Evolutionary conservation across 202 grass and related monocot species (phyloP), one percentile per base, ranked within the genome.

Genomic region (Schoenoplectus tabernaemontani): DNA sequence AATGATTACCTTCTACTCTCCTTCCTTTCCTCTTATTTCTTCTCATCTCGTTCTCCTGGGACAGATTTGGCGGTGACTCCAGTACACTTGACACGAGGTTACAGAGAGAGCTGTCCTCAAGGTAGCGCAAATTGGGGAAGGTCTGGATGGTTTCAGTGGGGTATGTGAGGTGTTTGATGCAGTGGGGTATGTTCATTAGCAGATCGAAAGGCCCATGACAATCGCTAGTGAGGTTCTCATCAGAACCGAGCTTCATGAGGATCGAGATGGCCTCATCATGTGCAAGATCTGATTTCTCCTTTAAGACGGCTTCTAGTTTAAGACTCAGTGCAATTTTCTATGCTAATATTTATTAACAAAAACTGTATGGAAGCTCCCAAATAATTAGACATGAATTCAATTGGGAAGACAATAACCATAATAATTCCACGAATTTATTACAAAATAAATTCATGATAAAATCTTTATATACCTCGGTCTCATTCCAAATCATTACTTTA

Each of bases 101-200:
- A 17, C 86, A 88, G 15, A 97, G 88, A 64, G 90, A 97, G 75
- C 90, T 89, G 36, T 93, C 93, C 88, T 93, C 82, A 5, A 17
- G 48, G 48, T 17, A 17, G 1, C 13, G 3, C 15, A 15, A 53
- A 53, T 5, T 17, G 4, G 83, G 46, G 73, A 33, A 41, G 91
- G 87, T 48, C 83, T 83, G 4, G 48, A n/a, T 53, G 16, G 15
- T n/a, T 15, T 53, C 48, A 53, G 37, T 39, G 37, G 37, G 37
- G 37, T 39, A 39, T 5, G 37, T 39, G 37, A 53, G 48, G 48
- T 53, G 48, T 16, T 53, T 53, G 2, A 53, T 5, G 16, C 48
- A 53, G 2, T 50, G n/a, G n/a, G n/a, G n/a, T n/a, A n/a, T n/a
- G n/a, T n/a, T 50, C 4, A 13, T 28, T 28, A n/a, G 13, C 48